A percentile compares a stretch with the other conserved stretches of the same genome.
phyloP scores from a whole-genome alignment of 305 asterid species.

The Rubia balearica region DNA sequence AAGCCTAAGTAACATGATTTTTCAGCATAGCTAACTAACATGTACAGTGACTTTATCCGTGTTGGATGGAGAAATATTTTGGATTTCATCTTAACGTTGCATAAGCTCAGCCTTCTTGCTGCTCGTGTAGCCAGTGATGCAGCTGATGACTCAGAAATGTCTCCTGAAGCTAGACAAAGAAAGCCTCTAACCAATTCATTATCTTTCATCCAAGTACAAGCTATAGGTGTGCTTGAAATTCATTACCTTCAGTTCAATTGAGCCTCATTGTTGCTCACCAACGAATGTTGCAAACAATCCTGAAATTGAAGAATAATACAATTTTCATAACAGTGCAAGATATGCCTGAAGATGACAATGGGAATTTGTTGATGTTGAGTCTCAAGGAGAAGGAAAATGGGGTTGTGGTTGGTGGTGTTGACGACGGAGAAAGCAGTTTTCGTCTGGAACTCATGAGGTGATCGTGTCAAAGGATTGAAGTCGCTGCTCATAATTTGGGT shows the following conservation, averaged over 20 bases:
- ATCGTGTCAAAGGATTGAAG: too few relatives aligned
- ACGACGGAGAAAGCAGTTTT: too few relatives aligned
- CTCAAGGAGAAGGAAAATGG: too few relatives aligned
- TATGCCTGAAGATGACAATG: too few relatives aligned
- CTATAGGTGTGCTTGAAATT: slow-evolving; percentile 82
- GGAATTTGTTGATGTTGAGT: too few relatives aligned
- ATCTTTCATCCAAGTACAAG: slow-evolving; percentile 67
- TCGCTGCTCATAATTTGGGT: too few relatives aligned
- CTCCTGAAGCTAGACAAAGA: slow-evolving; percentile 73
- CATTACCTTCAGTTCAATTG: too few relatives aligned
- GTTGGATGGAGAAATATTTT: slow-evolving; percentile 93
- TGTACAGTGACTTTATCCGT: slow-evolving; percentile 79
- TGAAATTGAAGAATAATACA: too few relatives aligned
- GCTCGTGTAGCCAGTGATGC: slow-evolving; percentile 98
- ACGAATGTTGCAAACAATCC: slow-evolving; percentile 88
- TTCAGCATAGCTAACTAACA: slow-evolving; percentile 82
- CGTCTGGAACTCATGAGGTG: too few relatives aligned
- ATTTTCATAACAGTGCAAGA: too few relatives aligned
- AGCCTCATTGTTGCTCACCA: slow-evolving; percentile 95
- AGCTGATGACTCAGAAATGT: slow-evolving; percentile 75
- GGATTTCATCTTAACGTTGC: slow-evolving; percentile 83
- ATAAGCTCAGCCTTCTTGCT: slow-evolving; percentile 90
- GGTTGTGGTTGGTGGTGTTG: too few relatives aligned
- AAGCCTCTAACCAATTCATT: slow-evolving; percentile 65
- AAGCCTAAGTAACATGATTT: too few relatives aligned